Evolutionary conservation across 2,329 filamentous ascomycete genomes (phyloP).

Genomic region (Aureobasidium leucospermi): DNA sequence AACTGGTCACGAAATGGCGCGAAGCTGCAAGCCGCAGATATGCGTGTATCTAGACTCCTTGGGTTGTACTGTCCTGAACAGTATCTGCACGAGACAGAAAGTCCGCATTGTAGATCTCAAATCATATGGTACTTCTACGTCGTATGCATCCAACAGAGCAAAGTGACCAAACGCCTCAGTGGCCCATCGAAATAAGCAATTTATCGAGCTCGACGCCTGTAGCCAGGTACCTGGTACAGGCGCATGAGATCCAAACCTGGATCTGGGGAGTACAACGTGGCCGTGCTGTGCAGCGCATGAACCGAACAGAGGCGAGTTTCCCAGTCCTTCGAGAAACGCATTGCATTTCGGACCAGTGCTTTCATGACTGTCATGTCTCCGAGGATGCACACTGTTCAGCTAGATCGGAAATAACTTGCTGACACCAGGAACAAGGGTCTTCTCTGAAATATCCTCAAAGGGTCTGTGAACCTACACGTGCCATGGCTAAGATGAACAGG

Average conservation of each 20-base stretch:
- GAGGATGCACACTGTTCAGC: neutral
- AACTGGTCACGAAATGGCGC: neutral
- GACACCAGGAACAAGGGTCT: neutral
- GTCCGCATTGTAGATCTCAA: neutral
- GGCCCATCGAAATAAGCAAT: neutral
- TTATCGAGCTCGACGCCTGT: neutral
- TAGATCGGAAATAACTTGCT: constrained; percentile 5
- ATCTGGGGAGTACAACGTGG: neutral
- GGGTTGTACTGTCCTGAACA: neutral
- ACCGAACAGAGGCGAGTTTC: neutral
- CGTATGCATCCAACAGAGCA: neutral
- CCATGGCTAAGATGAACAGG: constrained; percentile 2
- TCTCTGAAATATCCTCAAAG: neutral
- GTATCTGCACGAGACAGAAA: neutral
- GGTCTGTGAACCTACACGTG: constrained; percentile 11
- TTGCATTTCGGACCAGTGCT: neutral
- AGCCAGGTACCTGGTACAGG: constrained; percentile 5
- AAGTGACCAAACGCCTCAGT: neutral
- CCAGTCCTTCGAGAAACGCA: neutral
- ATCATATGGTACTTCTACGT: neutral
- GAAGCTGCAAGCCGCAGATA: neutral
- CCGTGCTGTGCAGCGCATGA: constrained; percentile 5
- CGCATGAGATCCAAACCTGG: neutral
- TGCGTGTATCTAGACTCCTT: neutral
- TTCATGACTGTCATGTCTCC: neutral